Evolutionary conservation across 2,329 filamentous ascomycete genomes (phyloP).

Genomic region (Hypoxylon sp.): DNA sequence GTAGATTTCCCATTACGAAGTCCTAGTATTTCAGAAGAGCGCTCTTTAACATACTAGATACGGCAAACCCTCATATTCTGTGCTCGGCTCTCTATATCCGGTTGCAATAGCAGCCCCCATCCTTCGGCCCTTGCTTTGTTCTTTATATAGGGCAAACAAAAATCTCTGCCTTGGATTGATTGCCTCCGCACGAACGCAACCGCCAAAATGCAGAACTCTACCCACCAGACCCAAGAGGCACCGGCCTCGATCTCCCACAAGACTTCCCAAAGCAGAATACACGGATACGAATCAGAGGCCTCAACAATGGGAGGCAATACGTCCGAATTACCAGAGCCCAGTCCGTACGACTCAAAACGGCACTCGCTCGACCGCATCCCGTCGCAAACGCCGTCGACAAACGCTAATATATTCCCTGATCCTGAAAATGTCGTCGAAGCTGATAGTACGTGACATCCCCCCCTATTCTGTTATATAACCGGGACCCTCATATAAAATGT

Average conservation of each 20-base stretch:
- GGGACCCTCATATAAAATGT: neutral
- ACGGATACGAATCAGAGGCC: slow-evolving; percentile 46
- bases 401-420: slow-evolving; percentile 42
- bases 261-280: slow-evolving; percentile 32
- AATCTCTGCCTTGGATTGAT: slow-evolving; percentile 1
- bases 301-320: slow-evolving; percentile 42
- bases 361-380: slow-evolving; percentile 49
- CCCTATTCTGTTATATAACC: neutral
- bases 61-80: neutral
- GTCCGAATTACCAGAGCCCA: slow-evolving; percentile 40
- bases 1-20: neutral
- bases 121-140: slow-evolving; percentile 8
- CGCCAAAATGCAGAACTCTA: slow-evolving; percentile 4
- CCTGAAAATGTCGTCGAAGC: slow-evolving; percentile 45
- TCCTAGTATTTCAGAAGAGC: neutral
- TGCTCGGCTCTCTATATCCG: neutral
- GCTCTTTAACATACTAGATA: neutral
- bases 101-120: neutral
- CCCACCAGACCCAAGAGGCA: slow-evolving; percentile 4
- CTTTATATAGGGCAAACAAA: slow-evolving; percentile 11
- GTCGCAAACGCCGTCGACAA: slow-evolving; percentile 44
- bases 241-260: slow-evolving; percentile 9
- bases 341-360: slow-evolving; percentile 32
- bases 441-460: slow-evolving; percentile 38
- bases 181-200: neutral